Base-by-base conservation (phyloP, 176 grass and related monocot genomes). In the Dendrocalamus sinicus region DNA sequence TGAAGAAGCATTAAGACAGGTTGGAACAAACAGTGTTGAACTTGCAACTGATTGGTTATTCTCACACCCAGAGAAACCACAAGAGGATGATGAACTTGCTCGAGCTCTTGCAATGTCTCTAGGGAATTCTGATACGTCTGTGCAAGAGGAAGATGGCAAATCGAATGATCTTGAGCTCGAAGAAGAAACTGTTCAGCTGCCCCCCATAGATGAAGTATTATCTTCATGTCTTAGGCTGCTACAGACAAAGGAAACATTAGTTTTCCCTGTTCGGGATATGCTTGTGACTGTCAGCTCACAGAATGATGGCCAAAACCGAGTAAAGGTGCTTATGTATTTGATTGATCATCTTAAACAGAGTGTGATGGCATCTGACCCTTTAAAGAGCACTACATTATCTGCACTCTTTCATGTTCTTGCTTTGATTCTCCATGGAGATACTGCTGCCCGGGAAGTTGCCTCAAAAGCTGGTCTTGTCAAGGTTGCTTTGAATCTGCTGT, bases 11-110 rank as follows among this genome's bases (percentile, higher is more conserved):
- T 69, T 99, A 54, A 87, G 96, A 72, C 96, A 96, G 69, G 93
- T 95, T 89, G 93, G 93, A 77, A 91, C 90, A 58, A 96, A 96
- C 68, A 99, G 93, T 88, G 96, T 99, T 85, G 96, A 99, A 82
- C 91, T 94, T 79, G 96, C 96, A 76, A 96, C 94, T 82, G 96
- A 99, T 81, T 99, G 96, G 93, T 85, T 99, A 58, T 96, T 99
- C 86, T 92, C 96, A 82, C 92, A 99, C 80, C 96, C 92, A 19
- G 96, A 99, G 70, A 94, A 99, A 88, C 93, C 92, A 57, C 94
- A 95, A 88, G 96, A 94, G 62, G 93, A 99, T 87, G 96, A 92
- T 83, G 96, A 99, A 81, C 96, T 99, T 87, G 96, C 96, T 91
- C 88, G 92, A 57, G 96, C 96, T 79, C 93, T 99, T 60, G 96